Conservation (phyloP, 2,329 filamentous ascomycete species). For the Xylaria sp. region DNA sequence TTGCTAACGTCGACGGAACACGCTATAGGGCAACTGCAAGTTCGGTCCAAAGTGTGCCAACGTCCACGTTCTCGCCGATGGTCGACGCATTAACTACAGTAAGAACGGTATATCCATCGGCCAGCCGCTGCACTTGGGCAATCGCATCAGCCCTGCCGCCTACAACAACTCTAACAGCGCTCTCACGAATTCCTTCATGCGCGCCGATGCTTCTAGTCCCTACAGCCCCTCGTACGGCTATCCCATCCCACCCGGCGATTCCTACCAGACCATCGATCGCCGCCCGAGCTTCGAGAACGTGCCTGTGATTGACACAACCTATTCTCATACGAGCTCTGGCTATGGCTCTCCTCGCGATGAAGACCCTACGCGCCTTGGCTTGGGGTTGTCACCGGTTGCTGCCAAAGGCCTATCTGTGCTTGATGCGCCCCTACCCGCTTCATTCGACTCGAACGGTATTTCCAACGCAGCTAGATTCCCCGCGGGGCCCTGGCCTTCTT, state of each 20-base stretch:
- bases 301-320: conserved; percentile 68
- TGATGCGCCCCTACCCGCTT: conserved; percentile 91
- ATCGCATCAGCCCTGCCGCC: conserved; percentile 69
- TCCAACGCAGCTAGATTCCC: conserved; percentile 87
- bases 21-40: conserved; percentile 92
- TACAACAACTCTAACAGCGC: conserved; percentile 74
- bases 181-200: conserved; percentile 78
- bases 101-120: conserved; percentile 75
- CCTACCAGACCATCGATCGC: conserved; percentile 56
- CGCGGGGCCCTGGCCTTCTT: conserved; percentile 85
- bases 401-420: conserved; percentile 84
- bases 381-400: conserved; percentile 80
- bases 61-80: conserved; percentile 93
- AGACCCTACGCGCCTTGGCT: conserved; percentile 65
- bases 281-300: conserved; percentile 66
- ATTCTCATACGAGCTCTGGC: conserved; percentile 64
- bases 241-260: conserved; percentile 54
- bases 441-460: conserved; percentile 95
- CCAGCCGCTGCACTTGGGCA: conserved; percentile 68
- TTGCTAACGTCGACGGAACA: conserved; percentile 42
- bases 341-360: conserved; percentile 89
- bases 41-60: conserved; percentile 98
- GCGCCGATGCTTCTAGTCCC: conserved; percentile 62
- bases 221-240: conserved; percentile 56
- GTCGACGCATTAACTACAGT: conserved; percentile 85